Evolutionary conservation across 139 green algal genomes (phyloP).

Genomic region (Trebouxia sp.): DNA sequence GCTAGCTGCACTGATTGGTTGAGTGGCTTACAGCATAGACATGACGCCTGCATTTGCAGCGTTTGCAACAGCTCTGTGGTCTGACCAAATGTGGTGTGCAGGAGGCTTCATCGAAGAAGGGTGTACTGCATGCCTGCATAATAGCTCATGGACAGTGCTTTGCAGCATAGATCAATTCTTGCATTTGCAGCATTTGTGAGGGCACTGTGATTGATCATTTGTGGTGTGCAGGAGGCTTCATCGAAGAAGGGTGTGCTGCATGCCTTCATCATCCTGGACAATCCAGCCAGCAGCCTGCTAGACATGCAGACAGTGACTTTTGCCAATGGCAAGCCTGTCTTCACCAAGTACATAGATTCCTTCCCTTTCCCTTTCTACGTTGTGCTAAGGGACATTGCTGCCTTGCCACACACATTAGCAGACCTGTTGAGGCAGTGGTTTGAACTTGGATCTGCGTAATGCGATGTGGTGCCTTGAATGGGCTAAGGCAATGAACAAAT

Average conservation of each 20-base stretch:
- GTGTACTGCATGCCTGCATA: conserved; percentile 92
- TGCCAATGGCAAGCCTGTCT: conserved; percentile 81
- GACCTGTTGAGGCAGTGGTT: conserved; percentile 96
- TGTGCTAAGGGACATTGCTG: conserved; percentile 85
- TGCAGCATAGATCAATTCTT: too few species aligned
- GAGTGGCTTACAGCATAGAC: too few species aligned
- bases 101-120: conserved; percentile 56
- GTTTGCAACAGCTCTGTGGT: too few species aligned
- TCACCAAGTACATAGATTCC: conserved; percentile 94
- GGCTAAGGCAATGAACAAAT: too few species aligned
- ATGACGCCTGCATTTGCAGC: too few species aligned
- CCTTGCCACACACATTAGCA: conserved; percentile 84
- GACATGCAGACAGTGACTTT: conserved; percentile 95
- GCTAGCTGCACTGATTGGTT: too few species aligned
- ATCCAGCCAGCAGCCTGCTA: conserved; percentile 69
- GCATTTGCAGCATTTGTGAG: too few species aligned
- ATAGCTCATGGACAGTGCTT: too few species aligned
- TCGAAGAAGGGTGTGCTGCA: conserved; percentile 79
- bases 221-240: conserved; percentile 43
- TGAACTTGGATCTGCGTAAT: conserved; percentile 55
- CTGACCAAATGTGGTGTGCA: background rate
- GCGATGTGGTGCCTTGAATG: too few species aligned
- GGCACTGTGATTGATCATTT: background rate
- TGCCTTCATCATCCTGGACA: conserved; percentile 90
- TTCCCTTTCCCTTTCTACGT: conserved; percentile 99